These are phyloP conservation scores for Conringia planisiliqua DNA, from an alignment of 345 rosid species.

Conservation along the genomic window DNA sequence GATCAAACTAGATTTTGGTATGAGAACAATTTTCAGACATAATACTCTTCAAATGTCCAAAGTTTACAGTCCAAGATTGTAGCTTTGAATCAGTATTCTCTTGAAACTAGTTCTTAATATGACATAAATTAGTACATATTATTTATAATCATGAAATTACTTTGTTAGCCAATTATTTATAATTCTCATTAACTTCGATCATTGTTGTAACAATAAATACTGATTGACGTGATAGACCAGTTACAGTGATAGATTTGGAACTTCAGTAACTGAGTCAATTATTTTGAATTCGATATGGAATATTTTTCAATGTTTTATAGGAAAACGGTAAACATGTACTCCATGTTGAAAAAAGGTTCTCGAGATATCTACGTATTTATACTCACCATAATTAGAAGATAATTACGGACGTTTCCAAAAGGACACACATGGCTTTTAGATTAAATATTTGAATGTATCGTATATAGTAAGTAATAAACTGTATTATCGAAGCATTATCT, in stretches of 20 bases:
- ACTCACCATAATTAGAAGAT: not conserved
- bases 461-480: not conserved
- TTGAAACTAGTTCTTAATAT: not conserved
- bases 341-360: not conserved
- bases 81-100: not conserved
- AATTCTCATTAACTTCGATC: no score
- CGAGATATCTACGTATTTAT: not conserved
- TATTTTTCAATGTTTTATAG: not conserved
- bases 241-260: not conserved
- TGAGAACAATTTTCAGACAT: not conserved
- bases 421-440: slow-evolving; percentile 2
- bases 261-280: not conserved
- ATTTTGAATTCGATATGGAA: not conserved
- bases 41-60: not conserved
- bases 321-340: not conserved
- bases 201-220: no score
- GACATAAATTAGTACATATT: not conserved
- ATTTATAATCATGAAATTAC: not conserved
- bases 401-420: not conserved
- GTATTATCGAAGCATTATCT: not conserved
- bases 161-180: no score
- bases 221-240: not conserved
- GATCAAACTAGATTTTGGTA: not conserved
- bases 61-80: not conserved
- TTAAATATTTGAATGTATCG: not conserved